Conservation (phyloP, 2,329 filamentous ascomycete species). For the Colletotrichum tropicicola region DNA sequence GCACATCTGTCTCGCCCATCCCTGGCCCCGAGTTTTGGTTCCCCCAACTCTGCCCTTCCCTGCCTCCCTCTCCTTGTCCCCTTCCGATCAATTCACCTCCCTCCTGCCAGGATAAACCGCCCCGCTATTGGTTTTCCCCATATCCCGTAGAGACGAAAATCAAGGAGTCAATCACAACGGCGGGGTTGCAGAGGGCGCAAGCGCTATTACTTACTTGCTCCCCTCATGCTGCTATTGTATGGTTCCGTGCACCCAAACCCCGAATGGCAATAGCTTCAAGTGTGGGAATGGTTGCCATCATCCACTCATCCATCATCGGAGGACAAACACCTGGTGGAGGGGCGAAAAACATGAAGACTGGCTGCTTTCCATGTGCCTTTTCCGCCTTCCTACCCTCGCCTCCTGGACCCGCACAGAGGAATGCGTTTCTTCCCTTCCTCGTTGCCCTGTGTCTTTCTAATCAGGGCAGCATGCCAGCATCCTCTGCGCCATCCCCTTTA, state of each 20-base stretch:
- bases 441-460: slow-evolving; percentile 24
- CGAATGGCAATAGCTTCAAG: slow-evolving; percentile 22
- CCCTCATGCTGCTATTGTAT: neutral
- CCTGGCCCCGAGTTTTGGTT: slow-evolving; percentile 17
- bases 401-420: slow-evolving; percentile 19
- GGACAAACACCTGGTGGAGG: neutral
- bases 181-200: slow-evolving; percentile 21
- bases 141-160: slow-evolving; percentile 1
- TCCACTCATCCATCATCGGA: neutral
- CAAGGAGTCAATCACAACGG: slow-evolving; percentile 16
- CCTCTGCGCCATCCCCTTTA: neutral
- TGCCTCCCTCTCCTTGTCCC: slow-evolving; percentile 21
- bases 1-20: slow-evolving; percentile 24
- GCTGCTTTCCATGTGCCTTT: neutral
- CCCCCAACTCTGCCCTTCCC: neutral
- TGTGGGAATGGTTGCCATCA: neutral
- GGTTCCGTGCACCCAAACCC: slow-evolving; percentile 4
- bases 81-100: slow-evolving; percentile 15
- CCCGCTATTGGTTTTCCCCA: slow-evolving; percentile 23
- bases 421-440: slow-evolving; percentile 16
- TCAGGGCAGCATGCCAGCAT: slow-evolving; percentile 18
- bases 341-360: neutral
- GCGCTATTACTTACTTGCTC: too few relatives aligned
- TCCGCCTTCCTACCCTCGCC: neutral
- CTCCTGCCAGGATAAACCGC: slow-evolving; percentile 13